Conservation (phyloP, 1,284 basidiomycete genomes). For the Cryptococcus sp. region DNA sequence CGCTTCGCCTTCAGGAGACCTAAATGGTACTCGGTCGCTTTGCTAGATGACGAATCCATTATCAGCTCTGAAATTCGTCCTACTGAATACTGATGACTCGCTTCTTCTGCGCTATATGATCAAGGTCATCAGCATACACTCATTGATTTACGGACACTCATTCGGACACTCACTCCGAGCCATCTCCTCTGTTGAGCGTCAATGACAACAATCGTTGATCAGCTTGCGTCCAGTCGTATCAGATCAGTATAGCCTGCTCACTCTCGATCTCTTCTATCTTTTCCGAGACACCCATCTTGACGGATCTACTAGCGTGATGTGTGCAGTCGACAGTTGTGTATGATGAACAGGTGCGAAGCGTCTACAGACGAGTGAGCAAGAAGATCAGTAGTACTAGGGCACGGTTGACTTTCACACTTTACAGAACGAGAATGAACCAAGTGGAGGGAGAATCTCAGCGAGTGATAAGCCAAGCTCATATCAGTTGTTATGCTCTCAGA, state of each 20-base stretch:
- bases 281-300: constrained; percentile 80
- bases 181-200: constrained; percentile 77
- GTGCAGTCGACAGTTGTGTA: no score
- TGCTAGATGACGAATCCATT: constrained; percentile 23
- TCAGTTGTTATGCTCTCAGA: no score
- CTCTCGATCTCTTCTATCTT: constrained; percentile 96
- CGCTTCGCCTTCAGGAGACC: constrained; percentile 50
- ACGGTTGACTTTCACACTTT: no score
- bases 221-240: constrained; percentile 2
- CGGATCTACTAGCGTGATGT: constrained; percentile 1
- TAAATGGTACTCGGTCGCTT: constrained; percentile 90
- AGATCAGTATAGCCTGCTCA: constrained; percentile 53
- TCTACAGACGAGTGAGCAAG: no score
- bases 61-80: constrained; percentile 8
- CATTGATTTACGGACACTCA: no score
- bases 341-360: no score
- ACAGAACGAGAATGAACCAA: no score
- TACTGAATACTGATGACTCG: constrained; percentile 60
- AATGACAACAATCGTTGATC: constrained; percentile 10
- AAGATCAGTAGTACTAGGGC: no score
- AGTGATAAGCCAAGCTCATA: no score
- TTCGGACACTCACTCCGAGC: constrained; percentile 70
- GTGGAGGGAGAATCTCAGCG: no score
- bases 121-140: constrained; percentile 2
- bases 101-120: constrained; percentile 80